These are phyloP conservation scores for Botrytis squamosa DNA, from an alignment of 2,329 filamentous ascomycete genomes.

Conservation along the genomic window DNA sequence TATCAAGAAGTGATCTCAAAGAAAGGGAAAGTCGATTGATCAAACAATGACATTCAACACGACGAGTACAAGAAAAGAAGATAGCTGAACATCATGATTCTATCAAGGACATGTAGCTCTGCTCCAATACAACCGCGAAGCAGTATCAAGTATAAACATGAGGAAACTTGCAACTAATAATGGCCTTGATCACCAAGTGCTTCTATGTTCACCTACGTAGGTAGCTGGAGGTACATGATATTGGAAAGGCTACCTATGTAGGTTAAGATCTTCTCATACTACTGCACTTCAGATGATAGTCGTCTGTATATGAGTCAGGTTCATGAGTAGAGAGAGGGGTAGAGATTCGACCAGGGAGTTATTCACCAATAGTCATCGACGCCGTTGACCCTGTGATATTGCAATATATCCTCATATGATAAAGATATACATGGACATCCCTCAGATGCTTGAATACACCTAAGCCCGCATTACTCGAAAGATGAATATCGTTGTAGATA, in stretches of 20 bases:
- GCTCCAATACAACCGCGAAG: not conserved
- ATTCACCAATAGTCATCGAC: not conserved
- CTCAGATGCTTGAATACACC: not conserved
- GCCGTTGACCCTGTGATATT: not conserved
- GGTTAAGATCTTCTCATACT: not conserved
- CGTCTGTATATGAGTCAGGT: not conserved
- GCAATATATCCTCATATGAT: not conserved
- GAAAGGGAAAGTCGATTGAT: not conserved
- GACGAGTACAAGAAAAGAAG: not conserved
- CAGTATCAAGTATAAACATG: not conserved
- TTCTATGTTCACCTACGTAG: not conserved
- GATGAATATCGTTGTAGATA: not conserved
- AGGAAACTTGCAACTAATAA: not conserved
- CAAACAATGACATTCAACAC: not conserved
- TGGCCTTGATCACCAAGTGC: not conserved
- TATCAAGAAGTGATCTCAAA: not conserved
- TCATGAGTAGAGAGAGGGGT: not conserved
- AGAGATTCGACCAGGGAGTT: not conserved
- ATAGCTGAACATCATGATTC: not conserved
- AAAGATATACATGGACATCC: not conserved
- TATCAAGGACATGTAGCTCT: not conserved
- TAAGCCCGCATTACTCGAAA: not conserved
- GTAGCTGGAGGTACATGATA: too few species aligned
- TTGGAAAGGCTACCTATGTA: not conserved
- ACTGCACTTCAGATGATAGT: not conserved